phyloP scores from a whole-genome alignment of 2,329 filamentous ascomycete species.

The Eutypella sp. region DNA sequence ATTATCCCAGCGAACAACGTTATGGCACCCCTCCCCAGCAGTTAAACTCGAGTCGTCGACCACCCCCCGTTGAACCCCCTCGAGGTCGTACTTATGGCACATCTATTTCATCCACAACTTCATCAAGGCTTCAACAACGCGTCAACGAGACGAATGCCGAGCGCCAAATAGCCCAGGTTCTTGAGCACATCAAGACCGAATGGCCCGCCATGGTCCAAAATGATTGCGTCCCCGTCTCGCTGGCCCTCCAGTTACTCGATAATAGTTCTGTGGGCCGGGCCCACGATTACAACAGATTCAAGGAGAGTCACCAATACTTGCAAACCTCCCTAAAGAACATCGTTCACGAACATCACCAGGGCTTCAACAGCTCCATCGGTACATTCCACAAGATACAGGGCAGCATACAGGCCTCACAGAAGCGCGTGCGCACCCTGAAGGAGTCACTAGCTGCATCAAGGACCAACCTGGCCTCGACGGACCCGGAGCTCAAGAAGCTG shows the following conservation, averaged over 20 bases:
- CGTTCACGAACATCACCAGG: conserved; percentile 97
- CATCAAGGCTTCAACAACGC: conserved; percentile 18
- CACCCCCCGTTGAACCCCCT: conserved; percentile 24
- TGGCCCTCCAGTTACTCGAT: conserved; percentile 93
- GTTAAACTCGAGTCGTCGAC: conserved; percentile 23
- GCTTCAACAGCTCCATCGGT: conserved; percentile 97
- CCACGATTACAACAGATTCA: conserved; percentile 80
- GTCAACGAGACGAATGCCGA: conserved; percentile 42
- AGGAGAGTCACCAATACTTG: conserved; percentile 78
- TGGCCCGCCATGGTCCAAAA: conserved; percentile 90
- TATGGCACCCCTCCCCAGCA: conserved; percentile 30
- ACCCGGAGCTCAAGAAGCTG: conserved; percentile 86
- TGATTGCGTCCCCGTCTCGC: conserved; percentile 86
- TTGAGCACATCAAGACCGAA: conserved; percentile 79
- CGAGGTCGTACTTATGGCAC: conserved; percentile 19
- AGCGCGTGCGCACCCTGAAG: conserved; percentile 75
- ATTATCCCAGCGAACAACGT: conserved; percentile 36
- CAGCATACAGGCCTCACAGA: conserved; percentile 85
- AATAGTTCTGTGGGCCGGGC: conserved; percentile 88
- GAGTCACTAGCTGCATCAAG: conserved; percentile 79
- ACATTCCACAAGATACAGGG: conserved; percentile 98
- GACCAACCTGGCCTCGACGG: conserved; percentile 73
- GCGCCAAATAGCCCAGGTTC: conserved; percentile 56
- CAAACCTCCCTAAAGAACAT: conserved; percentile 90
- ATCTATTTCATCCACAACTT: conserved; percentile 18